Base-by-base conservation (phyloP, 805 yeast species). In the Yamadazyma phyllophila region DNA sequence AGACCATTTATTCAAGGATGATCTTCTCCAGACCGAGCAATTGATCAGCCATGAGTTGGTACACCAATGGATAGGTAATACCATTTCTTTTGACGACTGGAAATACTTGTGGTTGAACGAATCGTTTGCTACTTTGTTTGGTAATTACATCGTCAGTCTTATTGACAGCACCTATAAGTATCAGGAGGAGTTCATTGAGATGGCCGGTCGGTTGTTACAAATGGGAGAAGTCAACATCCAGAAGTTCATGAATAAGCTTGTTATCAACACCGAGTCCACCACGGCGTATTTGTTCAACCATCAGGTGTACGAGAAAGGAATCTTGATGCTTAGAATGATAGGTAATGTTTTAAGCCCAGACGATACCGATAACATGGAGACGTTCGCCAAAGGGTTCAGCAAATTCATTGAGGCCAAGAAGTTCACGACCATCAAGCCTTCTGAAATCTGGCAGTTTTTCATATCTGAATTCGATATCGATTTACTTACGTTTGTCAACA, bases 61-160 rank as follows among this genome's bases (percentile, higher is more conserved):
- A 26, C 95, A 87, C 59, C 92, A 86, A 65, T 87, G 89, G 88
- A 62, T 87, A 46, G 95, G 94, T 7, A 81, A 87, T 52, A 67
- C 72, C 52, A 74, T 85, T 2, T 70, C 87, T 1, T 83, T 85
- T 55, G 85, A 82, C 41, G 76, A 80, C 14, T 86, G 88, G 84
- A 76, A 74, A 41, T 72, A 77, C 55, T 65, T 86, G 32, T 85
- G 94, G 91, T 66, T 87, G 45, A 84, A 85, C 55, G 95, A 87
- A 65, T 68, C 87, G 2, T 83, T 86, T 65, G 94, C 95, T 0
- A 85, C 94, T 0, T 83, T 82, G 73, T 69, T 81, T 52, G 87
- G 90, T 0, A 74, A 75, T 52, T 68, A 69, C 41, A 44, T 45
- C 24, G 52, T 51, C 2, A 37, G 47, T 12, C 13, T 48, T 17